Evolutionary conservation across 495 filamentous ascomycete species (phyloP).

Genomic region (Ascobolus immersus): DNA sequence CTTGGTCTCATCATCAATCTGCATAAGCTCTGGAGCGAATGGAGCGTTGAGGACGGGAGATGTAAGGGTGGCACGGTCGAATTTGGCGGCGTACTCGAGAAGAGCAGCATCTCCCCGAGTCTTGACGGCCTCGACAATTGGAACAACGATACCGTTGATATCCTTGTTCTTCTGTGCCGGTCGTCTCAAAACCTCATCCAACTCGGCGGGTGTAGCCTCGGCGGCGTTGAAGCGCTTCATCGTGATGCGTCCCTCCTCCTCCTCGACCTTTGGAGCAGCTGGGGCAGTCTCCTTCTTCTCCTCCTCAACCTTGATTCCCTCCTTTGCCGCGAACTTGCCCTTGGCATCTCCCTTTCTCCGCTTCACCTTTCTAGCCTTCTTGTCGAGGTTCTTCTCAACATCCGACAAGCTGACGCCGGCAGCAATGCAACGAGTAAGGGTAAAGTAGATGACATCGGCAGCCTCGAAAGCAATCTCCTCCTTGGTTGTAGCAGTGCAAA

Average conservation of each 20-base stretch:
- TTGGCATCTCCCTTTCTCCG: conserved; percentile 82
- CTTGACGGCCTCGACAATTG: conserved; percentile 69
- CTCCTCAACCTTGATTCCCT: conserved; percentile 28
- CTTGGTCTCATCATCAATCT: conserved; percentile 52
- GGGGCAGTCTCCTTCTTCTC: conserved; percentile 17
- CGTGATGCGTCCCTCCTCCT: conserved; percentile 37
- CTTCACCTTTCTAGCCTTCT: conserved; percentile 82
- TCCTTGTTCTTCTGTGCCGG: conserved; percentile 85
- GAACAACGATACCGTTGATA: conserved; percentile 68
- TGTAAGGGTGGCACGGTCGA: conserved; percentile 76
- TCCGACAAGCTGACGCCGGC: conserved; percentile 65
- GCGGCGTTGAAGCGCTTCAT: conserved; percentile 58
- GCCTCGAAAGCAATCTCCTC: conserved; percentile 79
- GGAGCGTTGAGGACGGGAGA: conserved; percentile 73
- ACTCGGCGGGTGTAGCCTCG: conserved; percentile 29
- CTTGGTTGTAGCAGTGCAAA: conserved; percentile 60
- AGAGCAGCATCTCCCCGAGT: conserved; percentile 62
- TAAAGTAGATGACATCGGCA: conserved; percentile 87
- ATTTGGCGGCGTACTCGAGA: conserved; percentile 82
- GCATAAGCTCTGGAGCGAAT: conserved; percentile 63
- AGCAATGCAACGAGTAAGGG: conserved; percentile 60
- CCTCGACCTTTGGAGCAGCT: conserved; percentile 20
- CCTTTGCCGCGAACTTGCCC: conserved; percentile 61
- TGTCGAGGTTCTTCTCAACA: conserved; percentile 73
- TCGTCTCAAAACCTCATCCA: conserved; percentile 48